Percentiles rank a stretch among this genome's conserved stretches.
phyloP scores from a whole-genome alignment of 1,139 yeast genomes.

The Blastobotrys niveus region DNA sequence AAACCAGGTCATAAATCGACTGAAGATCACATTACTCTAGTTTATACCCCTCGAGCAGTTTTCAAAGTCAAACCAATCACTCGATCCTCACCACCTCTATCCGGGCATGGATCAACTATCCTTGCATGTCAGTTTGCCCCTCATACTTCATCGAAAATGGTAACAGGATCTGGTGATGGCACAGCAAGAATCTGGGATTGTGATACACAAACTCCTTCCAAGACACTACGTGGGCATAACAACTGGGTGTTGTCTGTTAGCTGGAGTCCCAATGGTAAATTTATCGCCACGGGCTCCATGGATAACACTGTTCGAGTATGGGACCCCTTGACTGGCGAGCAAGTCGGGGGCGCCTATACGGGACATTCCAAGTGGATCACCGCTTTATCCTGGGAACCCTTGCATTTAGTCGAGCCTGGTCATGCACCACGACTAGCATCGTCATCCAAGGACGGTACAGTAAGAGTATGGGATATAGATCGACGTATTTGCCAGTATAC shows the following conservation, averaged over 20 bases:
- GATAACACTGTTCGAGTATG: slow-evolving; percentile 83
- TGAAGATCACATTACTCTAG: slow-evolving; percentile 86
- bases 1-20: slow-evolving; percentile 85
- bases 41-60: slow-evolving; percentile 91
- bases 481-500: slow-evolving; percentile 62
- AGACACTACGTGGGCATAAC: slow-evolving; percentile 74
- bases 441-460: slow-evolving; percentile 87
- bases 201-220: slow-evolving; percentile 84
- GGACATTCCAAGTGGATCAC: slow-evolving; percentile 93
- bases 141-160: slow-evolving; percentile 75
- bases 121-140: slow-evolving; percentile 94
- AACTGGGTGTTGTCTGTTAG: slow-evolving; percentile 95
- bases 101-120: slow-evolving; percentile 94
- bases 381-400: slow-evolving; percentile 89
- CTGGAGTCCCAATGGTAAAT: slow-evolving; percentile 88
- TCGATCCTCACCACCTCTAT: slow-evolving; percentile 83
- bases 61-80: slow-evolving; percentile 91
- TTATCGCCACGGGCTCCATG: slow-evolving; percentile 95
- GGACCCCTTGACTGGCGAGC: slow-evolving; percentile 73
- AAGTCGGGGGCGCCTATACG: slow-evolving; percentile 62
- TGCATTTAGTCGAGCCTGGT: slow-evolving; percentile 67
- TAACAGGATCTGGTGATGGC: slow-evolving; percentile 94
- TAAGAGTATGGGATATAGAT: slow-evolving; percentile 87
- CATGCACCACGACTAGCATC: slow-evolving; percentile 68
- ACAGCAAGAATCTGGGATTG: slow-evolving; percentile 99